Evolutionary conservation across 495 filamentous ascomycete genomes (phyloP).

Genomic region (Xylaria longipes): DNA sequence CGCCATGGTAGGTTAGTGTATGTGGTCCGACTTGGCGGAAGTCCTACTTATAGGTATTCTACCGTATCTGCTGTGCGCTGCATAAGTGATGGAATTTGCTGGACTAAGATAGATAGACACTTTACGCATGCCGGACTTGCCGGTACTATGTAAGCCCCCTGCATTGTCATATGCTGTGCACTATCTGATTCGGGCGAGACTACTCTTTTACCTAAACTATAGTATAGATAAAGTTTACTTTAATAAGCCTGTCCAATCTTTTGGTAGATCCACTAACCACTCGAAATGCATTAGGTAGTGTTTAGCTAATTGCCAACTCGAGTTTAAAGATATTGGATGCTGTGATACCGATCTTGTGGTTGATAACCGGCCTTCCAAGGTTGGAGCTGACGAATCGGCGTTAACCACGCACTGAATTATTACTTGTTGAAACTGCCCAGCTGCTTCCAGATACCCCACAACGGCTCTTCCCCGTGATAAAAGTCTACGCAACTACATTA

Average conservation of each 20-base stretch:
- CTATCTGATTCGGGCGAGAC: background rate
- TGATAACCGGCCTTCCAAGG: background rate
- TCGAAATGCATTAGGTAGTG: background rate
- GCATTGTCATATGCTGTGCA: background rate
- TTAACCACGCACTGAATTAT: conserved; percentile 9
- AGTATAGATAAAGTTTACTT: background rate
- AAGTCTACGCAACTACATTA: background rate
- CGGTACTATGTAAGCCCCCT: background rate
- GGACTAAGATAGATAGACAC: background rate
- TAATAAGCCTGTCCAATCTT: background rate
- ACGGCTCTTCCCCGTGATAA: conserved; percentile 5
- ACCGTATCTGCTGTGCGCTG: conserved; percentile 3
- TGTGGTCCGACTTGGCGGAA: background rate
- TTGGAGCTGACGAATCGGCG: conserved; percentile 7
- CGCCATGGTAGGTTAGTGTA: background rate
- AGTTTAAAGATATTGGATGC: background rate
- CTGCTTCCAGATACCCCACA: conserved; percentile 9
- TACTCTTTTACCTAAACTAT: background rate
- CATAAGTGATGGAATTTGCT: background rate
- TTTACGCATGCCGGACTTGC: conserved; percentile 1
- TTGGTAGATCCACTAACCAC: background rate
- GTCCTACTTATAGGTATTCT: background rate
- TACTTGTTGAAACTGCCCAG: background rate
- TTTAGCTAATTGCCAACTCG: background rate
- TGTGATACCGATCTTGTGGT: background rate